phyloP scores from a whole-genome alignment of 164 flowering plant species.

The Chloranthus sessilifolius region DNA sequence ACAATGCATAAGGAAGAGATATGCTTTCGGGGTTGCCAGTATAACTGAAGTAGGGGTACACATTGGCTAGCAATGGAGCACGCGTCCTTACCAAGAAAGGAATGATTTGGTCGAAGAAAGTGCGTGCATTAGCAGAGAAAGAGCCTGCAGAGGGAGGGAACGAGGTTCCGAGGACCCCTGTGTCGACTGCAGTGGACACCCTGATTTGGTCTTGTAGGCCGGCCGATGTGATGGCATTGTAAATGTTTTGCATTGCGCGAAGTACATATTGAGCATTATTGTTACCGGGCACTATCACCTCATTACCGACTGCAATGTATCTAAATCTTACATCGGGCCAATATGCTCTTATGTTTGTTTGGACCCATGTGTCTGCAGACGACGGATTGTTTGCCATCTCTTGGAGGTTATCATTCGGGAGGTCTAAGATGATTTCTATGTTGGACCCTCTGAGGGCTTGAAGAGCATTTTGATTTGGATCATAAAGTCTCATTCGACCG shows the following conservation, averaged over 20 bases:
- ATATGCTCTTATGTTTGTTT: slow-evolving; percentile 21
- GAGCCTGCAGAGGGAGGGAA: slow-evolving; percentile 34
- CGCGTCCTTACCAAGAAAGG: slow-evolving; percentile 10
- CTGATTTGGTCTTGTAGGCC: slow-evolving; percentile 15
- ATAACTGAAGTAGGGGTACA: slow-evolving; percentile 34
- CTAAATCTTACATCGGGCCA: slow-evolving; percentile 25
- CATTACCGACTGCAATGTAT: slow-evolving; percentile 48
- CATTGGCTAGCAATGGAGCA: slow-evolving; percentile 31
- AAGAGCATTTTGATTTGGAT: slow-evolving; percentile 25
- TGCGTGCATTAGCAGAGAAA: slow-evolving; percentile 12
- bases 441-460: slow-evolving; percentile 38
- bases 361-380: slow-evolving; percentile 32
- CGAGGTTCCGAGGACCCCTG: slow-evolving; percentile 17
- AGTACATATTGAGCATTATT: slow-evolving; percentile 5
- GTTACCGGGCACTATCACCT: slow-evolving; percentile 24
- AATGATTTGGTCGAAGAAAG: slow-evolving; percentile 9
- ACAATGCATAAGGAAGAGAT: slow-evolving; percentile 9
- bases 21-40: slow-evolving; percentile 1
- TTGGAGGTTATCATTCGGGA: slow-evolving; percentile 35
- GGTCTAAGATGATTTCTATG: slow-evolving; percentile 35
- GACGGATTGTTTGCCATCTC: slow-evolving; percentile 22
- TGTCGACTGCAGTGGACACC: slow-evolving; percentile 29
- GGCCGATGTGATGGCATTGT: slow-evolving; percentile 7
- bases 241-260: slow-evolving; percentile 24
- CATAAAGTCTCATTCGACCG: slow-evolving; percentile 33